These are phyloP conservation scores for Trichoderma oligosporum DNA, from an alignment of 2,329 filamentous ascomycete genomes.

Conservation along the genomic window DNA sequence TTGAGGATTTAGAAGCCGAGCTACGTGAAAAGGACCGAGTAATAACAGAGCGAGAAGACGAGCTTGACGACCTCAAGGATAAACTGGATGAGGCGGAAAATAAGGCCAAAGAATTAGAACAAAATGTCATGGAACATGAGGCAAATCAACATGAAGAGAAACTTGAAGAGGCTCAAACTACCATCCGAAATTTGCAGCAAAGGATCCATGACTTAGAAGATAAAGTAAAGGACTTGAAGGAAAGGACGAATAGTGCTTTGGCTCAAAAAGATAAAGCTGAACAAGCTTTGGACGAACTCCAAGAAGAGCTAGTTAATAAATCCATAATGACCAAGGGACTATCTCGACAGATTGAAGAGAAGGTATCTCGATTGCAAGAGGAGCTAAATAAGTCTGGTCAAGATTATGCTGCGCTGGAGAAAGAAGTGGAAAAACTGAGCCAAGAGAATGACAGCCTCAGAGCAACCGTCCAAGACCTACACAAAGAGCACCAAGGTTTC, in stretches of 20 bases:
- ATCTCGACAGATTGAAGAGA: constrained; percentile 71
- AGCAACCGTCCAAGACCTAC: constrained; percentile 42
- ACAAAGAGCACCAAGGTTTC: constrained; percentile 22
- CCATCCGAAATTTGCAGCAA: constrained; percentile 56
- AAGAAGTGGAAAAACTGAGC: constrained; percentile 45
- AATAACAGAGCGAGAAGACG: constrained; percentile 71
- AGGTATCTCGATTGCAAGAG: constrained; percentile 60
- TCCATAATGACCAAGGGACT: constrained; percentile 72
- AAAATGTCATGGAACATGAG: constrained; percentile 53
- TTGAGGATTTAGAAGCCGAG: constrained; percentile 72
- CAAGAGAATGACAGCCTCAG: constrained; percentile 46
- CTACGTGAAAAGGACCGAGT: constrained; percentile 70
- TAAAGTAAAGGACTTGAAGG: constrained; percentile 52
- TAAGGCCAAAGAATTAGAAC: constrained; percentile 54
- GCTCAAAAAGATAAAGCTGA: constrained; percentile 56
- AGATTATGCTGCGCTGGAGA: constrained; percentile 50
- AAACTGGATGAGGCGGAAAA: constrained; percentile 53
- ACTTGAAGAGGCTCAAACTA: constrained; percentile 54
- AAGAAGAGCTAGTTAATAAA: constrained; percentile 75
- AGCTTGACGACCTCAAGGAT: constrained; percentile 63
- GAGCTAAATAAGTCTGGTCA: constrained; percentile 56
- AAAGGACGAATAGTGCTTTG: constrained; percentile 51
- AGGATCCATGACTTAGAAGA: constrained; percentile 52
- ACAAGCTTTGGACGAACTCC: constrained; percentile 60
- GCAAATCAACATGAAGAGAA: constrained; percentile 50